These are phyloP conservation scores for Mangifera indica DNA, from an alignment of 345 rosid species.

Conservation along the genomic window DNA sequence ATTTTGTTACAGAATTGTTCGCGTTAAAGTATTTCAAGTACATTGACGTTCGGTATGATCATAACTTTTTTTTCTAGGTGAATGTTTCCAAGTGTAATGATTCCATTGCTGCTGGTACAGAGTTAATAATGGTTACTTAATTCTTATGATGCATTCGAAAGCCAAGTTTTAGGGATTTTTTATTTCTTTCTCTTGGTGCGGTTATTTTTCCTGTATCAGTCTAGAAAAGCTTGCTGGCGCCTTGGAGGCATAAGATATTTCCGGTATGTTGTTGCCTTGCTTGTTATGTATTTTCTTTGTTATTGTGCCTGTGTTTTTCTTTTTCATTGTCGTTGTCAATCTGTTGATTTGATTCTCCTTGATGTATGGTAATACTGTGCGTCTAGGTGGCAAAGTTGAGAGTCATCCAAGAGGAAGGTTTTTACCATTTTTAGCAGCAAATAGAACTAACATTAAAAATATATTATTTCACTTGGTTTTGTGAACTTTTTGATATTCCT, in stretches of 20 bases:
- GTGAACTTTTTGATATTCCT: background rate
- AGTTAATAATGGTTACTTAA: background rate
- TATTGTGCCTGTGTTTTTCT: background rate
- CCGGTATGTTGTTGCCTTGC: conserved; percentile 36
- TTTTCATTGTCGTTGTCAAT: background rate
- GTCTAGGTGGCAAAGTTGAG: conserved; percentile 22
- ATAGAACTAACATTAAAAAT: background rate
- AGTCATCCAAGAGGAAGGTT: conserved; percentile 47
- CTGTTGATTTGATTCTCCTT: conserved; percentile 15
- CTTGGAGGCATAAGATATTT: conserved; percentile 36
- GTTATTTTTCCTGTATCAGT: conserved; percentile 80
- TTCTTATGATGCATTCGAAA: background rate
- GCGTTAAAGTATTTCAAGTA: conserved; percentile 69
- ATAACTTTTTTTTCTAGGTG: background rate
- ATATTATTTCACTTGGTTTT: background rate
- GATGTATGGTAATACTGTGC: conserved; percentile 28
- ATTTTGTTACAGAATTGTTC: conserved; percentile 48
- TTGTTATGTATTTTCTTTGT: background rate
- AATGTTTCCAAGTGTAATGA: background rate
- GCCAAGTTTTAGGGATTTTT: background rate
- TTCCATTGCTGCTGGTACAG: background rate
- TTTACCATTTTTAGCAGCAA: background rate
- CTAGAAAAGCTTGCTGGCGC: conserved; percentile 60
- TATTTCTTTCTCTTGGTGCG: conserved; percentile 15
- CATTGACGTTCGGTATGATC: conserved; percentile 63